Conservation (phyloP, 2,329 filamentous ascomycete species). For the Conoideocrella luteorostrata region DNA sequence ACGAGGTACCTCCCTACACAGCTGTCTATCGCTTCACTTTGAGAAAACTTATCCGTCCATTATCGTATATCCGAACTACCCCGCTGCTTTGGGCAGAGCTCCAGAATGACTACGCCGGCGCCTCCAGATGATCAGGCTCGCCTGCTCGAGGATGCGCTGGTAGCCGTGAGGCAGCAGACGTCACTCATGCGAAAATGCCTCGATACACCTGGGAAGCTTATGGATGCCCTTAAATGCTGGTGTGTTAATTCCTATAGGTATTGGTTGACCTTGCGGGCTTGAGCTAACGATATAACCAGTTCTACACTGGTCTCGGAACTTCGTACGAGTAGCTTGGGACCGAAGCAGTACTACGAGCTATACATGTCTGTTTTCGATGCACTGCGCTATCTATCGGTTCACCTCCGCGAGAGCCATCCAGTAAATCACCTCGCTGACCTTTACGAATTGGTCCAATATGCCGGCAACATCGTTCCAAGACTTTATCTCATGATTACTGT, state of each 20-base stretch:
- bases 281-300: constrained; percentile 40
- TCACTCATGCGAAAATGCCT: constrained; percentile 95
- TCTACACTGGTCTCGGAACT: constrained; percentile 98
- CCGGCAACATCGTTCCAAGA: constrained; percentile 92
- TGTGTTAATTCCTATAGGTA: constrained; percentile 40
- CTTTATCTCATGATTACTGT: constrained; percentile 99
- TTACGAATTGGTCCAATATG: constrained; percentile 97
- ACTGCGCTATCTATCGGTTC: constrained; percentile 89
- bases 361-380: constrained; percentile 99
- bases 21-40: constrained; percentile 17
- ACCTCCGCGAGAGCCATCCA: constrained; percentile 94
- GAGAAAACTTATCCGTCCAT: constrained; percentile 14
- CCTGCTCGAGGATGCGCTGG: constrained; percentile 93
- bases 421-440: constrained; percentile 96
- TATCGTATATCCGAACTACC: constrained; percentile 21
- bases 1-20: not conserved
- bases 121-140: constrained; percentile 77
- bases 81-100: constrained; percentile 19
- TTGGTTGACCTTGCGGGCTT: not conserved
- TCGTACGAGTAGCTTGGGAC: constrained; percentile 92
- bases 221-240: constrained; percentile 99
- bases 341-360: constrained; percentile 98
- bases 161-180: constrained; percentile 95
- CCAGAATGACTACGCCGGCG: constrained; percentile 46
- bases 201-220: constrained; percentile 94